phyloP scores from a whole-genome alignment of 2,329 filamentous ascomycete species.

The Verticillium zaregamsianum region DNA sequence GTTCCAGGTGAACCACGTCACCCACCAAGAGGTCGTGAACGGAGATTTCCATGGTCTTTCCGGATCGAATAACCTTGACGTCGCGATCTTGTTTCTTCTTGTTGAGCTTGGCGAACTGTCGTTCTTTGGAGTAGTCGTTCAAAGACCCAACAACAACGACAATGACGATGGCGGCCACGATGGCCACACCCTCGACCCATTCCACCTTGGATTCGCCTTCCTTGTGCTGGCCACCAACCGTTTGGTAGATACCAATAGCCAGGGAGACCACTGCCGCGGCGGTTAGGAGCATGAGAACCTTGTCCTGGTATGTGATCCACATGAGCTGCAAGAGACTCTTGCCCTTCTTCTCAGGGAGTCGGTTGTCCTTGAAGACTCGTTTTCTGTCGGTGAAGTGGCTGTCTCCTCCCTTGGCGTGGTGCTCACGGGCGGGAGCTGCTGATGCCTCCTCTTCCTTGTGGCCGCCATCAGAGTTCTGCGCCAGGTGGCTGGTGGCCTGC shows the following conservation, averaged over 20 bases:
- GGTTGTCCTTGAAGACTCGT: constrained; percentile 68
- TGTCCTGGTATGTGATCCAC: constrained; percentile 84
- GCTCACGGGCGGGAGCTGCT: neutral
- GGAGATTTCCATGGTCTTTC: constrained; percentile 64
- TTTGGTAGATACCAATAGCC: constrained; percentile 71
- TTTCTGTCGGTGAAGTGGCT: constrained; percentile 57
- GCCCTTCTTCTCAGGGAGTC: constrained; percentile 68
- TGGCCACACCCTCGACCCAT: constrained; percentile 80
- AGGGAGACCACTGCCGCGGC: constrained; percentile 69
- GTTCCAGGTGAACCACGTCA: constrained; percentile 69
- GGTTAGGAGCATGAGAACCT: constrained; percentile 69
- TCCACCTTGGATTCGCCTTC: constrained; percentile 55
- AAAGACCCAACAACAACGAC: constrained; percentile 73
- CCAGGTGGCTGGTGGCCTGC: constrained; percentile 47
- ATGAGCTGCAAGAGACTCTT: constrained; percentile 70
- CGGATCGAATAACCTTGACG: constrained; percentile 69
- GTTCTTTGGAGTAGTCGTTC: constrained; percentile 78
- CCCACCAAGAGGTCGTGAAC: constrained; percentile 67
- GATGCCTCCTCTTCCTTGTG: constrained; percentile 2
- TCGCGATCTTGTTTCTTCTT: constrained; percentile 73
- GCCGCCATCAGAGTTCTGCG: constrained; percentile 8
- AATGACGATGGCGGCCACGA: constrained; percentile 74
- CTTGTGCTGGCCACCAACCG: constrained; percentile 56
- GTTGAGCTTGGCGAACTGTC: constrained; percentile 74
- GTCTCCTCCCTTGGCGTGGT: neutral